Base-by-base conservation (phyloP, 352 stramenopile genomes). In the Phytophthora fragariaefolia region DNA sequence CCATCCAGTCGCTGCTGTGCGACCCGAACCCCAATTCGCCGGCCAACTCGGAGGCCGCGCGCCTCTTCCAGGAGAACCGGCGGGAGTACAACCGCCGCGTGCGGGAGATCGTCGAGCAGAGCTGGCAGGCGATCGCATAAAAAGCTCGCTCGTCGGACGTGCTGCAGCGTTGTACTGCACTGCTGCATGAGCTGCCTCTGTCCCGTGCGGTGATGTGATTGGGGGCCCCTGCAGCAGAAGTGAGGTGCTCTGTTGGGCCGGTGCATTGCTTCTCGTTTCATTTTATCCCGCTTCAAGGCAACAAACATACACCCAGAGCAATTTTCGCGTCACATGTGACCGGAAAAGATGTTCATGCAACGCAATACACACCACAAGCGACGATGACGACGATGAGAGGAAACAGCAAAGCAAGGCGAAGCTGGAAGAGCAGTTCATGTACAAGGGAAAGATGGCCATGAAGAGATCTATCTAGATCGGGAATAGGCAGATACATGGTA, bases 71-170 rank as follows among this genome's bases (percentile, higher is more conserved):
- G 79, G 97, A 99, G 69, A 99, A 99, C 89, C 85, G 98, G 69
- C 90, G 97, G 66, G 98, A 99, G 81, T 99, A 99, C 85, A 99
- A 99, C 84, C 91, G 97, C 27, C 95, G 98, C 49, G 98, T 99
- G 38, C 91, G 97, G 55, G 97, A 99, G 79, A 98, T 99, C 77
- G 98, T 99, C 50, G 97, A 99, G 75, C 93, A 99, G 79, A 99
- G 91, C 78, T 99, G 97, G 97, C 81, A 98, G 36, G 95, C 83
- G 17, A 79, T 93, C 51, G 82, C 83, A 52, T 92, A 91, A 66
- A 56, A 60, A 42, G 46, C 46, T 68, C 64, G 51, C 38, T 74
- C 42, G 43, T 64, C 52, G 46, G 30, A 56, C 32, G 50, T 47
- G 27, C 32, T 34, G 45, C 58, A 57, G 63, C 51, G 57, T 71